A percentile compares a stretch with the other conserved stretches of the same genome.
Evolutionary conservation across 208 protist genomes (phyloP).

Genomic region (Novymonas esmeraldas): DNA sequence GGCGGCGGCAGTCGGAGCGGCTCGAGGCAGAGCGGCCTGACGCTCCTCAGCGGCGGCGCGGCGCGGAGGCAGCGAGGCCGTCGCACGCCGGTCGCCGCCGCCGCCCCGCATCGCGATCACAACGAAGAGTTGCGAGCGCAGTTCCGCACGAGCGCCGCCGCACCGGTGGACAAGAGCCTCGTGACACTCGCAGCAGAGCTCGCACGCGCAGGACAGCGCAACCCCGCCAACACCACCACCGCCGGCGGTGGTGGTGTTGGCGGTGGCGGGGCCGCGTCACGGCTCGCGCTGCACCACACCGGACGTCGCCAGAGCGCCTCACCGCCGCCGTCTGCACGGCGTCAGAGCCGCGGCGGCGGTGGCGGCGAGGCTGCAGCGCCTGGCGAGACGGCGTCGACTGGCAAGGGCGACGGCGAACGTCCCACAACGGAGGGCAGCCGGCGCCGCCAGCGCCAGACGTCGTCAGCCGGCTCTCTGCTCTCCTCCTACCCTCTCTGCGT

Average conservation of each 20-base stretch:
- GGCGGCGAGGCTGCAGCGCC: too few relatives aligned
- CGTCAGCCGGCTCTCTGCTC: constrained; percentile 14
- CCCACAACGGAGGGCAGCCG: not conserved
- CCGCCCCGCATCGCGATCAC: not conserved
- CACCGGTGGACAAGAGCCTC: not conserved
- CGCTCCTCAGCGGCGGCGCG: not conserved
- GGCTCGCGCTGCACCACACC: too few relatives aligned
- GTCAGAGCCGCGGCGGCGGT: too few relatives aligned
- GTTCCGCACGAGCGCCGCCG: not conserved
- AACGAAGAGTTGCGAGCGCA: not conserved
- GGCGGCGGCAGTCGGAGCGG: not conserved
- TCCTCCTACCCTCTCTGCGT: constrained; percentile 30
- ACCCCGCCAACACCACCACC: too few relatives aligned
- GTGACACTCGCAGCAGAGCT: constrained; percentile 2
- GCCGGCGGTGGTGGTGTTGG: too few relatives aligned
- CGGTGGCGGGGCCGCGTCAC: too few relatives aligned
- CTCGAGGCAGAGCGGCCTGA: not conserved
- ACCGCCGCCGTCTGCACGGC: too few relatives aligned
- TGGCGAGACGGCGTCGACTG: not conserved
- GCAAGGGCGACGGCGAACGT: not conserved
- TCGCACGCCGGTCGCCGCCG: not conserved
- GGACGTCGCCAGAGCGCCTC: too few relatives aligned
- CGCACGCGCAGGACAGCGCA: too few relatives aligned
- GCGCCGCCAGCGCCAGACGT: not conserved
- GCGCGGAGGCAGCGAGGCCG: not conserved